Evolutionary conservation across 345 rosid species (phyloP), one percentile per base, ranked within the genome.

Genomic region (Lenwebbia sp.): DNA sequence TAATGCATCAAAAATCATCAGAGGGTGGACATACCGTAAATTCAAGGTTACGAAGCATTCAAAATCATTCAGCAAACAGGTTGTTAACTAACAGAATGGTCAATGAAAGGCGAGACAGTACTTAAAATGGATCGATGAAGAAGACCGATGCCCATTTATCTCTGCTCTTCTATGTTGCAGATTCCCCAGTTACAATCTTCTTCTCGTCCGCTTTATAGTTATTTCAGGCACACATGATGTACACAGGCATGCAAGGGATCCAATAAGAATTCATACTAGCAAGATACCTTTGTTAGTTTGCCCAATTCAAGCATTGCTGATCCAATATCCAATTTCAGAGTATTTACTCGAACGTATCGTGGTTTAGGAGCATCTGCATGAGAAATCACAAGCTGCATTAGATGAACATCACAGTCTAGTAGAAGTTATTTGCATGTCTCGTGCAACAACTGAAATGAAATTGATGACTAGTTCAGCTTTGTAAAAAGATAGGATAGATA

Each of bases 321-420:
- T 85, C 92, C 94, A 82, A 92, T 91, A 90, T 91, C 95, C 92
- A 94, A 84, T 89, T 96, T 96, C 74, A 96, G 90, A 30, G 98
- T 92, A 92, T 97, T 97, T 49, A 97, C 98, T 84, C 99, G 96
- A 89, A 94, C 95, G 83, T 92, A 93, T 54, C 98, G 94, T 76
- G 97, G 98, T 88, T 92, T 95, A 52, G 88, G 50, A 86, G 89
- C 86, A 91, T 92, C 99, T 97, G 92, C 90, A 88, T 82, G 83
- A 89, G 75, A 88, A 85, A 86, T 60, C 37, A 76, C 17, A 76
- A 84, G 70, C 50, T 19, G 40, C 83, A 58, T 87, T 62, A 82
- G 22, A 25, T 74, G n/a, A 49, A 81, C 53, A 50, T 28, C 9
- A 7, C 57, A 33, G 7, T 37, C 81, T 19, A 37, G 81, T 9